Evolutionary conservation across 2,329 filamentous ascomycete species (phyloP), one percentile per base, ranked within the genome.

Genomic region (Metarhizium humberi): DNA sequence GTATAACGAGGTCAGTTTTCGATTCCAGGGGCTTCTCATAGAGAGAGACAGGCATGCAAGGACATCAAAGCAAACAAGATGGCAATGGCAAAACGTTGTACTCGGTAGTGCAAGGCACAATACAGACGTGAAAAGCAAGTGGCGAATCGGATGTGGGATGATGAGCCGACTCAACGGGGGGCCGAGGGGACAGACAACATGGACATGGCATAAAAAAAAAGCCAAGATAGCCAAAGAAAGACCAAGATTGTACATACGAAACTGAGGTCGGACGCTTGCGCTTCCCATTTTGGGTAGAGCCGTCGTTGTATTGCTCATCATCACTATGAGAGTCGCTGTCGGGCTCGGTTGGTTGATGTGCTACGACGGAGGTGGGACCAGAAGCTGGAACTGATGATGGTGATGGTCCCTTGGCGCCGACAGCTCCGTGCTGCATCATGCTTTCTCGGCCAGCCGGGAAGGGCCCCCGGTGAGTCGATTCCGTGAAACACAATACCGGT

Each of bases 221-320:
- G 25, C 20, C 3, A 18, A 18, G 40, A 16, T 11, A 45, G 6
- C 6, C 3, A 16, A 45, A 6, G 42, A 45, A 34, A 34, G 20
- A 13, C 10, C 13, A 14, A 29, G 20, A 5, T n/a, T 29, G 58
- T 55, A 64, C 63, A 60, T 75, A 84, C 80, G 80, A 83, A 58
- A 83, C 80, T 57, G 80, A 82, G 51, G 82, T 75, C 57, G 79
- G 79, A 56, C 81, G 75, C 67, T 84, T 85, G 59, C 81, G 78
- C 68, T 85, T 85, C 56, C 78, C 67, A 25, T 61, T 63, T 56
- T 64, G 65, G 57, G 62, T 63, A 32, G 63, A 55, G 45, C 57
- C 62, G 34, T 69, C 64, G 52, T 78, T 73, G 50, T 71, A 65
- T 54, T 73, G 72, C 56, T 77, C 73, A 56, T 75, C 73, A 47